Evolutionary conservation across 176 grass and related monocot genomes (phyloP).

Genomic region (Bothriochloa decipiens): DNA sequence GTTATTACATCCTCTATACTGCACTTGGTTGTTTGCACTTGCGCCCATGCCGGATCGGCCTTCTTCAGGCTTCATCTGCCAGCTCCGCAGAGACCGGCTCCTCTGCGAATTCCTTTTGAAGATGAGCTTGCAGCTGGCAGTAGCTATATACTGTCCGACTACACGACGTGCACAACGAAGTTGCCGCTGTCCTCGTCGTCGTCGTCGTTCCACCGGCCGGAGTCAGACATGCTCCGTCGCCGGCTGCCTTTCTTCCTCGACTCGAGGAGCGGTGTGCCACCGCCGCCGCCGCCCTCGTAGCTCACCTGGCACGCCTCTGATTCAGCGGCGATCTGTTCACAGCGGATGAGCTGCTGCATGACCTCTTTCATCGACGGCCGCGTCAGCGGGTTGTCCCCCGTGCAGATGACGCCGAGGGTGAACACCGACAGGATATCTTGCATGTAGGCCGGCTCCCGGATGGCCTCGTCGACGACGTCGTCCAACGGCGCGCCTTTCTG

Average conservation of each 20-base stretch:
- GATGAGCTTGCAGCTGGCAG: no score
- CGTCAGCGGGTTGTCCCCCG: slow-evolving; percentile 46
- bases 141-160: not conserved
- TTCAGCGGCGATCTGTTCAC: slow-evolving; percentile 30
- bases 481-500: slow-evolving; percentile 42
- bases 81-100: no score
- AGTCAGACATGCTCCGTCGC: slow-evolving; percentile 17
- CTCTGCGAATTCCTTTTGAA: no score
- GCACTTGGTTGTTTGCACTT: not conserved
- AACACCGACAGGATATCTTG: slow-evolving; percentile 59
- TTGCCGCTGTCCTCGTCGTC: slow-evolving; percentile 38
- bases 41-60: not conserved
- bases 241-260: slow-evolving; percentile 46
- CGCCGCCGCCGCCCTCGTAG: not conserved
- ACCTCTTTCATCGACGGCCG: slow-evolving; percentile 79
- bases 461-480: slow-evolving; percentile 52
- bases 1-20: not conserved
- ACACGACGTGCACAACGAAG: slow-evolving; percentile 48
- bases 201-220: slow-evolving; percentile 42
- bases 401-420: slow-evolving; percentile 71
- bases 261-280: slow-evolving; percentile 36
- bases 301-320: slow-evolving; percentile 24
- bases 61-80: no score
- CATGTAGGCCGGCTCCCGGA: slow-evolving; percentile 33
- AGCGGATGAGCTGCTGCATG: slow-evolving; percentile 48